Base-by-base conservation (phyloP, 1,284 basidiomycete species). In the Melampsora americana region DNA sequence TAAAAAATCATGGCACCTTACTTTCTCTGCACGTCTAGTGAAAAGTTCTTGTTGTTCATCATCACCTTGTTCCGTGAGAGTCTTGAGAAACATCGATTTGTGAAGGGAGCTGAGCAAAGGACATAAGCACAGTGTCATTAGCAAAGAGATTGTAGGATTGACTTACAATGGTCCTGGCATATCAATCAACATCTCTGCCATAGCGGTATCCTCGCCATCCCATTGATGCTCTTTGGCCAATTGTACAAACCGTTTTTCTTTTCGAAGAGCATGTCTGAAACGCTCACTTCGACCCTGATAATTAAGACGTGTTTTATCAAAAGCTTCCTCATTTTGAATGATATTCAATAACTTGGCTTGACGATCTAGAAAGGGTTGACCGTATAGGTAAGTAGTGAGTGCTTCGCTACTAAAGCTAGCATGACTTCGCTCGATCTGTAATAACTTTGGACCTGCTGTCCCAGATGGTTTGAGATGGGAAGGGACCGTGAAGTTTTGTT, bases 171-270 rank as follows among this genome's bases (percentile, higher is more conserved):
- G 80, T 30, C 79, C 80, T 1, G 80, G 80, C 23, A 81, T 70
- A 64, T 81, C 81, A 61, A 78, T 78, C 61, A 81, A 78, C 69
- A 78, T 78, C 44, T 81, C 81, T 50, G 80, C 81, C 39, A 77
- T 56, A 16, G 66, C 23, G 66, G 66, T 74, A 59, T 78, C 78
- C 50, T 77, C 77, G 35, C 72, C 75, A 46, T 32, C 56, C 81
- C 81, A 81, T 23, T 44, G 16, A 77, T 81, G 80, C 76, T 84
- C 83, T 18, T 74, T 68, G 7, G 80, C 79, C 56, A 84, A 78
- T 79, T 83, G 82, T 4, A 80, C 80, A 20, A 84, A 78, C 16
- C 82, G 81, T 78, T 82, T 84, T 78, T 84, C 83, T 78, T 81
- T 80, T 69, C 78, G 70, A 70, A 82, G 77, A 66, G 80, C 80